These are phyloP conservation scores for Pycnococcus provasolii DNA, from an alignment of 139 green algal genomes.

Conservation along the genomic window DNA sequence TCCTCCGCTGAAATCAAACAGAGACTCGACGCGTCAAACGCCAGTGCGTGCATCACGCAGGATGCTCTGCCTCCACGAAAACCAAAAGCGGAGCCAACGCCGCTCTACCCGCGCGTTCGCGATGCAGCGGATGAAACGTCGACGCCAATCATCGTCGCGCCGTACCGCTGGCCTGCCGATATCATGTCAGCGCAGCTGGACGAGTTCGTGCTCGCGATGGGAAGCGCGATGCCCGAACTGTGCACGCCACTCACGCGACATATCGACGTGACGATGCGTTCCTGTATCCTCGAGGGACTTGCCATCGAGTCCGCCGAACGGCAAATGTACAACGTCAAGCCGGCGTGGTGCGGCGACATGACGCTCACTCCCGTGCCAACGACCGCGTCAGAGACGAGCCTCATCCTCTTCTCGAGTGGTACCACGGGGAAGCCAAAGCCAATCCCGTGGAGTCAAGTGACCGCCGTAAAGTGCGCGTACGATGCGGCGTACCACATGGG, in stretches of 20 bases:
- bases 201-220: conserved; percentile 39
- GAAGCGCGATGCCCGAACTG: not conserved
- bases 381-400: conserved; percentile 38
- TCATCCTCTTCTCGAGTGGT: conserved; percentile 85
- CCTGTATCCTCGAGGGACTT: not conserved
- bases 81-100: conserved; percentile 41
- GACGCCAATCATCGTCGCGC: too few relatives aligned
- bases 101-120: conserved; percentile 42
- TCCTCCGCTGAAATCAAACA: conserved; percentile 51
- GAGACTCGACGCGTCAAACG: conserved; percentile 52
- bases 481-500: conserved; percentile 66
- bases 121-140: too few relatives aligned
- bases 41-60: conserved; percentile 71
- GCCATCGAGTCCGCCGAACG: not conserved
- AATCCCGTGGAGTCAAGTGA: conserved; percentile 80
- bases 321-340: not conserved
- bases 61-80: conserved; percentile 9
- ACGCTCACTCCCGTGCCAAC: conserved; percentile 31
- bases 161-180: too few relatives aligned
- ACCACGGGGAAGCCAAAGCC: conserved; percentile 86
- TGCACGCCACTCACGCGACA: not conserved
- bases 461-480: conserved; percentile 56
- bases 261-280: not conserved
- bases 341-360: not conserved
- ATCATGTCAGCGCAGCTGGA: conserved; percentile 6